Base-by-base conservation (phyloP, 1,284 basidiomycete species). In the Malassezia obtusa region DNA sequence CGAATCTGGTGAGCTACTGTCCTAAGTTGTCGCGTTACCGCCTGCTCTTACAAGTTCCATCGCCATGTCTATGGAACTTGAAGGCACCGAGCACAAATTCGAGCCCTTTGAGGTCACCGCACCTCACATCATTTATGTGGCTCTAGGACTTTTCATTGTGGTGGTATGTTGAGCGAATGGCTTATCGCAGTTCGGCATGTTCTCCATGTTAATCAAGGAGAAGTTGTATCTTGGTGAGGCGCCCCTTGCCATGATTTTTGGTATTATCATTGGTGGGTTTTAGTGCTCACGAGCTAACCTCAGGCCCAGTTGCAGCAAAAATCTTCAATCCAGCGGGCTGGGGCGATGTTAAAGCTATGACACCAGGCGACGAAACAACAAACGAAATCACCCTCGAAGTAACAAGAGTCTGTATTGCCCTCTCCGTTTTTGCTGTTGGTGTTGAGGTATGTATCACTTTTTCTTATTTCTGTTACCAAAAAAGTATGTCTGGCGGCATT, bases 391-490 rank as follows among this genome's bases (percentile, higher is more conserved):
- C 76, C 1, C 65, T 77, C 58, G 94, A 99, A 76, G 80, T 98
- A 65, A 91, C 89, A 19, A 81, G 92, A n/a, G 84, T 98, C 52
- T 87, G 96, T 51, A 84, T 98, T 44, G 92, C 92, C 6, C 86
- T 98, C 52, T 90, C 90, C 35, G 92, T 99, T 4, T 99, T 99
- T 75, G 90, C 92, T 10, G 89, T 98, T 57, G 94, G 94, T 3
- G 94, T 98, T 35, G 77, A 75, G 43, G 45, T 47, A 25, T 25
- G 9, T 31, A n/a, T 35, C 4, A 25, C 22, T 21, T n/a, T 14
- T 19, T 43, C 6, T 25, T 14, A 40, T 21, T 24, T 6, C 22
- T 41, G 52, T 50, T 73, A 51, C 65, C 65, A 37, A 66, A 67
- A 50, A 71, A 71, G 31, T 96, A 96, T 75, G 86, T 96, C 80